Percentiles rank a stretch among this genome's conserved stretches.
phyloP scores from a whole-genome alignment of 2,329 filamentous ascomycete species.

The Fusarium sp. region DNA sequence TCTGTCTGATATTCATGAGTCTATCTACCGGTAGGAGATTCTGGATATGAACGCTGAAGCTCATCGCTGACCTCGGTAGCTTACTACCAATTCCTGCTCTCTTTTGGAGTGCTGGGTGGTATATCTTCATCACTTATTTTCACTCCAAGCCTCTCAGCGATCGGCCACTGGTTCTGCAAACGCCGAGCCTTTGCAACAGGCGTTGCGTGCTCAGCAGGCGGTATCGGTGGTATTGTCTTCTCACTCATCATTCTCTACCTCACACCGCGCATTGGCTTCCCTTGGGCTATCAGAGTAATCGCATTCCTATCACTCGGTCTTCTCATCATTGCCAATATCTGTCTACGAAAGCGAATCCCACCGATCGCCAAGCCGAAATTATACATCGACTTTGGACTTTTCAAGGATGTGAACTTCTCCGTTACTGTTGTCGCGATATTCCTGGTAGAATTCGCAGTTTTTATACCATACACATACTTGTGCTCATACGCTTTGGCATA shows the following conservation, averaged over 20 bases:
- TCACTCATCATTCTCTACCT: conserved; percentile 47
- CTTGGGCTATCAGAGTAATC: conserved; percentile 50
- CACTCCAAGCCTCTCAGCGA: conserved; percentile 72
- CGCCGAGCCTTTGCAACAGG: conserved; percentile 76
- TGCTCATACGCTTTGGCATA: conserved; percentile 43
- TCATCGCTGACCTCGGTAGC: no score
- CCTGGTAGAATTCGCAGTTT: conserved; percentile 41
- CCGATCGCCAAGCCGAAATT: conserved; percentile 56
- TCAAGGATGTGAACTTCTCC: conserved; percentile 61
- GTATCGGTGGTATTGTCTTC: conserved; percentile 68
- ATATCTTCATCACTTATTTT: conserved; percentile 74
- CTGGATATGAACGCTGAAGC: rapidly evolving
- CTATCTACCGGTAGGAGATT: conserved; percentile 60
- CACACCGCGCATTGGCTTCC: conserved; percentile 46
- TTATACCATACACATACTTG: conserved; percentile 27
- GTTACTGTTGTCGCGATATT: conserved; percentile 66
- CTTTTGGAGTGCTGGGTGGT: conserved; percentile 75
- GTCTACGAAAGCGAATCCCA: conserved; percentile 59
- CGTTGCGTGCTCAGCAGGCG: conserved; percentile 73
- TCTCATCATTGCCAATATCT: background rate
- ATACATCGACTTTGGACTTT: conserved; percentile 63
- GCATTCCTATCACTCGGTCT: conserved; percentile 15
- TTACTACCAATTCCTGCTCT: conserved; percentile 75
- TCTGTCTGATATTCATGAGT: conserved; percentile 67
- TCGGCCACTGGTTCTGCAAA: conserved; percentile 71